Evolutionary conservation across 2,329 filamentous ascomycete species (phyloP), one percentile per base, ranked within the genome.

Genomic region (Rosellinia necatrix): DNA sequence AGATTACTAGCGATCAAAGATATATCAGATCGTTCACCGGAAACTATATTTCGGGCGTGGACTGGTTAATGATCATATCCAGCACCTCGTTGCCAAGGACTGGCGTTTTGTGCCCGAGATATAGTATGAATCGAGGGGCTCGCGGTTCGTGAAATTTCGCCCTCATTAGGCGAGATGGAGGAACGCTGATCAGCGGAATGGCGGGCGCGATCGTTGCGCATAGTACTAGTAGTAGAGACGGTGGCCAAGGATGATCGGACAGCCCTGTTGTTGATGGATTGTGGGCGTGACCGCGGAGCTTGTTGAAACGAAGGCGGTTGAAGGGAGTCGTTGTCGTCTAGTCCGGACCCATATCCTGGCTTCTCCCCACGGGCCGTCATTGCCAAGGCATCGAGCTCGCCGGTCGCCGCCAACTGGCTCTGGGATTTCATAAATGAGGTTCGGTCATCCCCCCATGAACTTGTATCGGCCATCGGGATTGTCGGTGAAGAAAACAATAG

Each of bases 401-500:
- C 96, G 4, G 88, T 91, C 13, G 80, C 76, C 41, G 75, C 84
- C 50, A 96, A 79, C 68, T 93, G 88, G 4, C 90, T 90, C 73
- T 94, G 90, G 12, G 92, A 96, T 79, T 97, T 97, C 86, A 97
- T 96, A 77, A 97, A 97, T 8, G 92, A 97, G 48, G 91, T 91
- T 66, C 93, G 88, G 74, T 97, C 93, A 68, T 97, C 93, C 51
- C n/a, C 89, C 89, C 92, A 97, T 97, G 67, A 91, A 92, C 74
- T 96, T 91, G 75, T 97, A 97, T 59, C 92, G 88, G 37, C 89
- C 91, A 71, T 97, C 93, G 19, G 93, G 93, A 76, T 97, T 96
- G 82, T 96, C 96, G 59, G 91, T 90, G 71, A 91, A 85, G 69
- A 97, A 86, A 42, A 91, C 89, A 64, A 93, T 66, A 4, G 71